These are phyloP conservation scores for Phytopythium litorale DNA, from an alignment of 352 stramenopile species.

Conservation along the genomic window DNA sequence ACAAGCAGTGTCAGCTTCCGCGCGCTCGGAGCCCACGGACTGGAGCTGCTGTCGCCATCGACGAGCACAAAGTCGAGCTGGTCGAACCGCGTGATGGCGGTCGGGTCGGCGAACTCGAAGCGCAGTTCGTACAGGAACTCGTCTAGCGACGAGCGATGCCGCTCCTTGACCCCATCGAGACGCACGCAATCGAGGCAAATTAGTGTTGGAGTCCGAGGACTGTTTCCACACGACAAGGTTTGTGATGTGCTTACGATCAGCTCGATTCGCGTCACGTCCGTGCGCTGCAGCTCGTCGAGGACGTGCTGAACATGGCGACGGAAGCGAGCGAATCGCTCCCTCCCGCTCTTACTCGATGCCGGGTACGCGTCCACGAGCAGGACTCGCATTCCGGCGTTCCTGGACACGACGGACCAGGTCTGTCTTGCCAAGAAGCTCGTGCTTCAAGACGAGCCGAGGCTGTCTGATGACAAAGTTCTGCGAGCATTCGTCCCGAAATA, in stretches of 20 bases:
- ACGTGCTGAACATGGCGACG: constrained; percentile 40
- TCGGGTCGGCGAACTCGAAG: constrained; percentile 55
- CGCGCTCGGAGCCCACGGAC: constrained; percentile 55
- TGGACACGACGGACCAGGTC: not conserved
- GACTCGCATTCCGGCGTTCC: constrained; percentile 42
- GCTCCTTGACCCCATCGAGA: constrained; percentile 31
- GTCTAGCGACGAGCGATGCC: constrained; percentile 52
- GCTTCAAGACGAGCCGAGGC: not conserved
- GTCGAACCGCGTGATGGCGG: constrained; percentile 76
- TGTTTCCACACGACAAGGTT: not conserved
- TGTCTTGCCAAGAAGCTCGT: not conserved
- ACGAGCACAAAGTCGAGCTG: constrained; percentile 80
- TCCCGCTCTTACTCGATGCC: constrained; percentile 30
- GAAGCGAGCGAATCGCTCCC: constrained; percentile 47
- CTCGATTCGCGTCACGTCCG: constrained; percentile 58
- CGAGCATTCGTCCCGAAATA: not conserved
- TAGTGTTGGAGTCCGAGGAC: not conserved
- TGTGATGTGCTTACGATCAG: constrained; percentile 37
- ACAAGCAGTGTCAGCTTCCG: constrained; percentile 56
- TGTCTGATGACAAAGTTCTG: not conserved
- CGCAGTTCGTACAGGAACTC: constrained; percentile 77
- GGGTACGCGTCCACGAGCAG: constrained; percentile 71
- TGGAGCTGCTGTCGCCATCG: constrained; percentile 57
- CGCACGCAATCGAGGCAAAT: not conserved
- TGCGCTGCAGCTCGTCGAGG: constrained; percentile 52